Evolutionary conservation across 2,329 filamentous ascomycete species (phyloP).

Genomic region (Penicillium digitatum): DNA sequence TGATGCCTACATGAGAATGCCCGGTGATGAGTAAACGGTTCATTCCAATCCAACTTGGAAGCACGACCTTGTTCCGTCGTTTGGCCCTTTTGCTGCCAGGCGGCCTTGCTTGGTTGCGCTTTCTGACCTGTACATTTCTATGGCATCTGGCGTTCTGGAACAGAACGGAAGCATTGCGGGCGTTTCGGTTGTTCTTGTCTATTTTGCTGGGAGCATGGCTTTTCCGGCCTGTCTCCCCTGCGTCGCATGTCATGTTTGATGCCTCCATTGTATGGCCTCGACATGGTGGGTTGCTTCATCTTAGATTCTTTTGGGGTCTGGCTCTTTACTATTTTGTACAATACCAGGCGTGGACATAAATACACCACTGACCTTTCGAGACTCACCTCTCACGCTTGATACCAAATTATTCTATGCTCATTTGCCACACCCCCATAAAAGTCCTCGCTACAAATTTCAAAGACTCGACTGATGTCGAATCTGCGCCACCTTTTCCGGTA

Average conservation of each 20-base stretch:
- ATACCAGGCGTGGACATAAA: conserved; percentile 10
- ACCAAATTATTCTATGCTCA: background rate
- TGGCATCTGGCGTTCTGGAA: conserved; percentile 18
- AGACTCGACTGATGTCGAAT: background rate
- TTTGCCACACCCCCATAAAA: background rate
- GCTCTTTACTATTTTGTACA: conserved; percentile 9
- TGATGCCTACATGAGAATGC: conserved; percentile 83
- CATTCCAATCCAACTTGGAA: background rate
- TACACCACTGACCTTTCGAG: conserved; percentile 3
- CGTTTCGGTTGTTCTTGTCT: conserved; percentile 20
- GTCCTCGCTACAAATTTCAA: no score
- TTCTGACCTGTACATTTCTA: conserved; percentile 19
- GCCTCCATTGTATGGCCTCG: background rate
- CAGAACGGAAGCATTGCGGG: conserved; percentile 27
- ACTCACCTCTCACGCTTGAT: conserved; percentile 10
- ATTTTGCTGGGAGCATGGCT: conserved; percentile 2
- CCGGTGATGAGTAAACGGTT: conserved; percentile 39
- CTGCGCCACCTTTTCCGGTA: background rate
- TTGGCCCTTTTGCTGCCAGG: background rate
- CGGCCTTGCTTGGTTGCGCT: background rate
- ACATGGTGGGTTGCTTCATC: background rate
- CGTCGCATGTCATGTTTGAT: background rate
- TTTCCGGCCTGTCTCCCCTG: background rate
- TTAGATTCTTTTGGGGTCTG: background rate
- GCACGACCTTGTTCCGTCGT: background rate